Conservation (phyloP, 805 yeast species). For the Phaffomyces antillensis region DNA sequence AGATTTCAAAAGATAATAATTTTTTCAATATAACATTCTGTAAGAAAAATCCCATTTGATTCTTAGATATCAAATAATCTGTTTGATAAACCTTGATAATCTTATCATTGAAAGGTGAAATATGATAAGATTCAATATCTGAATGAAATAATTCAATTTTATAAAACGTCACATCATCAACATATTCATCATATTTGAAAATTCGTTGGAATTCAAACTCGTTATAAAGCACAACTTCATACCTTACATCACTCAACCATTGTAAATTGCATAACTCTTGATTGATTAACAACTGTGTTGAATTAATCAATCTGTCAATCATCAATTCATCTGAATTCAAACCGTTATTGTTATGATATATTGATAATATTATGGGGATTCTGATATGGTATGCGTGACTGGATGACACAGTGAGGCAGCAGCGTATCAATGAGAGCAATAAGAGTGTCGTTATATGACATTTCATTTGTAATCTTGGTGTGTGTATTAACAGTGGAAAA, state of each 20-base stretch:
- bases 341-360: not conserved
- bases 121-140: constrained; percentile 1
- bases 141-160: constrained; percentile 2
- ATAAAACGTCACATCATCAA: not conserved
- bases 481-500: no score
- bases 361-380: not conserved
- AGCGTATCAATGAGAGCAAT: no score
- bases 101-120: constrained; percentile 6
- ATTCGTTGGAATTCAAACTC: not conserved
- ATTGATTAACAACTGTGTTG: constrained; percentile 1
- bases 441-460: no score
- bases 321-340: not conserved
- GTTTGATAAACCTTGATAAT: not conserved
- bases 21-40: constrained; percentile 1
- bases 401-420: no score
- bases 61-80: constrained; percentile 3
- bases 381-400: no score
- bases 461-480: no score
- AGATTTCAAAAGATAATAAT: constrained; percentile 2
- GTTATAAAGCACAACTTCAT: not conserved
- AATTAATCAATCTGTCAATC: not conserved
- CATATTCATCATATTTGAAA: not conserved
- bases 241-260: not conserved
- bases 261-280: not conserved
- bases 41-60: constrained; percentile 1